Conservation (phyloP, 208 protist species). For the Trypanosoma cruzi region DNA sequence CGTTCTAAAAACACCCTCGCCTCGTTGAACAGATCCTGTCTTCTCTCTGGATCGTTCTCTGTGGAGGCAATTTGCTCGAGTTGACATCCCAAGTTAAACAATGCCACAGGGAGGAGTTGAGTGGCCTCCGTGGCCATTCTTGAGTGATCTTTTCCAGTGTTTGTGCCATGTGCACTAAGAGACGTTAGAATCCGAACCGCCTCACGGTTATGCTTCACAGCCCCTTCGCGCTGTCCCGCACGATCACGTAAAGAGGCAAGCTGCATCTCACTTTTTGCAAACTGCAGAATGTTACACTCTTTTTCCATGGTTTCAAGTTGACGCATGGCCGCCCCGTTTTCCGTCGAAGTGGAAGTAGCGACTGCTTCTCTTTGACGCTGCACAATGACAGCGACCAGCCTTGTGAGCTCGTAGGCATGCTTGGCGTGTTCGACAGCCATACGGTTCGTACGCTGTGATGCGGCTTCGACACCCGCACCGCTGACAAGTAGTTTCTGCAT, state of each 20-base stretch:
- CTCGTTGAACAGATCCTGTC: background rate
- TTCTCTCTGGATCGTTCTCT: background rate
- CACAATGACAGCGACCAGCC: slow-evolving; percentile 6
- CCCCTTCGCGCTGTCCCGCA: slow-evolving; percentile 11
- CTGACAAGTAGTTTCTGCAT: slow-evolving; percentile 11
- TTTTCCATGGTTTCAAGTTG: slow-evolving; percentile 10
- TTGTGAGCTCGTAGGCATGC: slow-evolving; percentile 3
- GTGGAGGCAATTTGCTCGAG: slow-evolving; percentile 6
- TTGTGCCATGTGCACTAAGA: background rate
- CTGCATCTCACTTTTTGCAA: slow-evolving; percentile 25
- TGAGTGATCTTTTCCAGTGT: no score
- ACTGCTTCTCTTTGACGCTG: background rate
- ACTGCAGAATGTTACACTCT: background rate
- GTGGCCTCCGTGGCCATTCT: background rate
- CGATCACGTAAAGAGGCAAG: slow-evolving; percentile 13
- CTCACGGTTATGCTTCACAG: slow-evolving; percentile 8
- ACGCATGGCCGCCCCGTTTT: background rate
- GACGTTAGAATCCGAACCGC: slow-evolving; percentile 12
- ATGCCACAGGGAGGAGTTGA: slow-evolving; percentile 19
- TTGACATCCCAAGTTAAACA: slow-evolving; percentile 19
- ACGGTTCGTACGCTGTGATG: background rate
- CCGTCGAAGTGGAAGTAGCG: no score
- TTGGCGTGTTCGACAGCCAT: slow-evolving; percentile 24
- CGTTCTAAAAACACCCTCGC: slow-evolving; percentile 2
- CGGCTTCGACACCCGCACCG: background rate